Percentiles rank a stretch among this genome's conserved stretches.
phyloP scores from a whole-genome alignment of 2,329 filamentous ascomycete species.

The Amauroascus verrucosus region DNA sequence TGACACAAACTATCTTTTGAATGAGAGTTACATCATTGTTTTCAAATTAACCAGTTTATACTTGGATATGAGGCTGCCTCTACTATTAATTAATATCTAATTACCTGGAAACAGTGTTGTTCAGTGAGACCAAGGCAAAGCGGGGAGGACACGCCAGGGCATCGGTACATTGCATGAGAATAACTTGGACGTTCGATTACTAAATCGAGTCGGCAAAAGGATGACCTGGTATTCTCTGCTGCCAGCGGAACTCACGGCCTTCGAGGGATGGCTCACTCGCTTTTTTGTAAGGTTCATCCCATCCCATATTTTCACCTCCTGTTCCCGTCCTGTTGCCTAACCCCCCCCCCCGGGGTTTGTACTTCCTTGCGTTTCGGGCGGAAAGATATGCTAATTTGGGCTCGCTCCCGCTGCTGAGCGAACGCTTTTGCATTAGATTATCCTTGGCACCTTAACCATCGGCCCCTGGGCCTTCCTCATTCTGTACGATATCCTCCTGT shows the following conservation, averaged over 20 bases:
- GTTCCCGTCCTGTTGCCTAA: not conserved
- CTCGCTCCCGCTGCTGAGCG: not conserved
- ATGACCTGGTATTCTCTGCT: conserved; percentile 60
- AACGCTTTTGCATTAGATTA: conserved; percentile 39
- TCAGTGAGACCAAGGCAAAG: not conserved
- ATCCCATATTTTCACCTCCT: conserved; percentile 1
- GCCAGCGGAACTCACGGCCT: conserved; percentile 45
- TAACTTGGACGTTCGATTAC: not conserved
- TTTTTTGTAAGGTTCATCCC: conserved; percentile 46
- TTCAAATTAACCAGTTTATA: not conserved
- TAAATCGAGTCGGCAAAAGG: not conserved
- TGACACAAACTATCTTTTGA: not conserved
- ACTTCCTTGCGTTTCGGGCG: not conserved
- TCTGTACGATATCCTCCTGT: conserved; percentile 54
- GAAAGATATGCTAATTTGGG: not conserved
- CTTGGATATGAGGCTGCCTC: not conserved
- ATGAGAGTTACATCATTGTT: conserved; percentile 4
- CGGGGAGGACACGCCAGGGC: not conserved
- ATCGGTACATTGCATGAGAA: conserved; percentile 2
- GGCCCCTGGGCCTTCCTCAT: conserved; percentile 54
- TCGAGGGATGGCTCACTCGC: conserved; percentile 54
- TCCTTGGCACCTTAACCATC: conserved; percentile 51
- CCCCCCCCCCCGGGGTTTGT: not conserved
- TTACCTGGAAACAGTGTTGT: not conserved
- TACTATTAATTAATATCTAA: not conserved